A percentile compares a stretch with the other conserved stretches of the same genome.
Conservation (phyloP, 371 early-diverging fungal species). For the Nosema muscidifuracis region DNA sequence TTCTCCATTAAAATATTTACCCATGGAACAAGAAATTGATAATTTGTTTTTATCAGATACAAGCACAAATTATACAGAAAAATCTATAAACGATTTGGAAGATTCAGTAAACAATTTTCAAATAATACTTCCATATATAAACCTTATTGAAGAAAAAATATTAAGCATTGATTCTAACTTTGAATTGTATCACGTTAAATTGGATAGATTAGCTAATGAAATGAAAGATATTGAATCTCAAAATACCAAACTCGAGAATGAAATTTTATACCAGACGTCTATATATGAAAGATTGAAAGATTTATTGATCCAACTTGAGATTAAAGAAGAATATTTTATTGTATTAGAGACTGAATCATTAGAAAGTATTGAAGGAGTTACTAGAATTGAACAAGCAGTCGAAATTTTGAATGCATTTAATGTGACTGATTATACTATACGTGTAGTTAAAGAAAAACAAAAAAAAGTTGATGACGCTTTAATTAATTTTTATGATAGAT, state of each 20-base stretch:
- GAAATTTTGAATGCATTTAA: conserved; percentile 11
- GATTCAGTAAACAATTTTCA: conserved; percentile 7
- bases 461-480: conserved; percentile 17
- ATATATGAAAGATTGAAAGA: conserved; percentile 43
- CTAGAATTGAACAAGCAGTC: conserved; percentile 41
- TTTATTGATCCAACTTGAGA: conserved; percentile 23
- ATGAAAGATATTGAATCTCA: conserved; percentile 42
- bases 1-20: not conserved
- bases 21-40: conserved; percentile 53
- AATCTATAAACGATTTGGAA: conserved; percentile 27
- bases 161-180: conserved; percentile 6
- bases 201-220: conserved; percentile 40
- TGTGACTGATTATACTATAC: conserved; percentile 30
- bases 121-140: conserved; percentile 19
- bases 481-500: conserved; percentile 45
- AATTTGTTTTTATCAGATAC: conserved; percentile 27
- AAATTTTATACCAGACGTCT: conserved; percentile 25
- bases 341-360: conserved; percentile 42
- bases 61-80: not conserved
- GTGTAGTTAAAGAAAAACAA: conserved; percentile 47
- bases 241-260: conserved; percentile 45
- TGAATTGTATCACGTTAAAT: conserved; percentile 42
- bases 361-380: conserved; percentile 32
- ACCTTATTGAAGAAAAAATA: conserved; percentile 22
- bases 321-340: conserved; percentile 44